phyloP scores from a whole-genome alignment of 1,284 basidiomycete species.

The Anthracocystis walkeri region DNA sequence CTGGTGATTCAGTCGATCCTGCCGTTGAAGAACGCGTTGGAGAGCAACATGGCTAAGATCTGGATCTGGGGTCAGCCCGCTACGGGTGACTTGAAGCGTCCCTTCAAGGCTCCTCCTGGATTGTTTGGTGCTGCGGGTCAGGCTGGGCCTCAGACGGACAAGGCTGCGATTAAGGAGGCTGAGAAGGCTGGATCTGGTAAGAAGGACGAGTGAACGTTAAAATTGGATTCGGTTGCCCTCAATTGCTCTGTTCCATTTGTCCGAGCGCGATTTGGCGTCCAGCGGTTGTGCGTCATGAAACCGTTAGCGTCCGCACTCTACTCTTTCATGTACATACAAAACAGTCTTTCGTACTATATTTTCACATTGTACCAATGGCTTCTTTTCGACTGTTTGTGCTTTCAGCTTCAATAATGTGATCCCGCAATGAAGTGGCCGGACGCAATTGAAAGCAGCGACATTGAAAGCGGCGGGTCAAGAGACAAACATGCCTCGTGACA shows the following conservation, averaged over 20 bases:
- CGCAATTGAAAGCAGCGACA: not conserved
- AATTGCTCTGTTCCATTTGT: not conserved
- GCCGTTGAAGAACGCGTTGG: constrained; percentile 68
- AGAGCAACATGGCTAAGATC: constrained; percentile 68
- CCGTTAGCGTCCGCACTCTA: not conserved
- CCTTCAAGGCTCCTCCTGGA: constrained; percentile 85
- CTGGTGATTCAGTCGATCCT: constrained; percentile 69
- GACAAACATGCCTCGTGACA: not conserved
- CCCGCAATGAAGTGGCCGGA: not conserved
- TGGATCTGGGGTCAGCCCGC: constrained; percentile 72
- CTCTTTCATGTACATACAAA: constrained; percentile 34
- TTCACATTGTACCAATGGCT: constrained; percentile 4
- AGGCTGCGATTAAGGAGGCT: constrained; percentile 84
- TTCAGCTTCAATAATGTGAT: not conserved
- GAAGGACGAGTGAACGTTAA: constrained; percentile 78
- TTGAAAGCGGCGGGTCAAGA: not conserved
- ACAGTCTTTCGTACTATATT: constrained; percentile 5
- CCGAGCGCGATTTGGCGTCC: too few relatives aligned
- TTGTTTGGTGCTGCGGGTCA: constrained; percentile 73
- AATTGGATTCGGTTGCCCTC: not conserved
- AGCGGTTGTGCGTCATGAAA: not conserved
- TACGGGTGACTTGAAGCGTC: constrained; percentile 88
- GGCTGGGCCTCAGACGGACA: constrained; percentile 78
- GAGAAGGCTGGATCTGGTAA: constrained; percentile 80
- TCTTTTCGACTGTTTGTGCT: not conserved